Evolutionary conservation across 1,139 yeast species (phyloP).

Genomic region (Debaryomyces subglobosus): DNA sequence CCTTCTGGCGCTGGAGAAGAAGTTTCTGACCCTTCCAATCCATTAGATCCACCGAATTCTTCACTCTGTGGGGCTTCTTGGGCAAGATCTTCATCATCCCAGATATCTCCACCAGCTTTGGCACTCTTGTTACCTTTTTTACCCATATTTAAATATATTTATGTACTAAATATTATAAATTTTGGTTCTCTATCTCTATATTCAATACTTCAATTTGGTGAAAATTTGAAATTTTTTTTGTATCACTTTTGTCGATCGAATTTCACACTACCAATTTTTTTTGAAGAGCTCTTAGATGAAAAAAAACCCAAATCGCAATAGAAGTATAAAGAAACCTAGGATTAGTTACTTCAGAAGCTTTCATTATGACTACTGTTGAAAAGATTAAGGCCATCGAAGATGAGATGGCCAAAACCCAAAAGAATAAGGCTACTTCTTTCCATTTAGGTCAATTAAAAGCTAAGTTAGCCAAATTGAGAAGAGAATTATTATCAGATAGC

Average conservation of each 20-base stretch:
- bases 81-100: slow-evolving; percentile 81
- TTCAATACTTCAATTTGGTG: neutral
- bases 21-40: slow-evolving; percentile 20
- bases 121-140: slow-evolving; percentile 57
- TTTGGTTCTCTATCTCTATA: neutral
- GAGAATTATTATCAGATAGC: slow-evolving; percentile 85
- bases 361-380: slow-evolving; percentile 77
- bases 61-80: slow-evolving; percentile 59
- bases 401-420: slow-evolving; percentile 94
- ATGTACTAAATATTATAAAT: neutral
- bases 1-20: slow-evolving; percentile 16
- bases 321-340: neutral
- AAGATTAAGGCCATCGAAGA: slow-evolving; percentile 91
- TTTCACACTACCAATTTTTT: slow-evolving; percentile 7
- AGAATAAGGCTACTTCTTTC: slow-evolving; percentile 93
- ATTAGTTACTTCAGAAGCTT: neutral
- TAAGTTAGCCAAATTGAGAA: slow-evolving; percentile 88
- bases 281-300: slow-evolving; percentile 1
- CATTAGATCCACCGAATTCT: slow-evolving; percentile 45
- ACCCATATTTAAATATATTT: slow-evolving; percentile 33
- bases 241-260: slow-evolving; percentile 5
- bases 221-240: slow-evolving; percentile 7
- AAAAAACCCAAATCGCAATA: slow-evolving; percentile 1
- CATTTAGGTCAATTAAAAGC: slow-evolving; percentile 98
- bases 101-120: slow-evolving; percentile 65